Percentiles rank a stretch among this genome's conserved stretches.
Evolutionary conservation across 495 filamentous ascomycete species (phyloP).

Genomic region (Copromyces sp.): DNA sequence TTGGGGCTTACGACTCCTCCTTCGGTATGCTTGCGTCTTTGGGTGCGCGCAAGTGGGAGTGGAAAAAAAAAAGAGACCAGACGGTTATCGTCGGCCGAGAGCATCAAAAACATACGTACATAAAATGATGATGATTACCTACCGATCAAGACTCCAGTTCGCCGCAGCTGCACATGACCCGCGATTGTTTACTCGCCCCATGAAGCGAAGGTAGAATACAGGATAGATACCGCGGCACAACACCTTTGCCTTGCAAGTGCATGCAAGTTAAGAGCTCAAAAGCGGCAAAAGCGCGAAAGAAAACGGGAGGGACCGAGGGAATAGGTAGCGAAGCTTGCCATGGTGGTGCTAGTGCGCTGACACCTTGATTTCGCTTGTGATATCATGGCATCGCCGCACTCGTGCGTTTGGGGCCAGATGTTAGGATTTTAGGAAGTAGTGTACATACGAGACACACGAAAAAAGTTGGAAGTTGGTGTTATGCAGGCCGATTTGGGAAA

Average conservation of each 20-base stretch:
- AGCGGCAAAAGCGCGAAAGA: not conserved
- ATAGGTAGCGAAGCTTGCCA: not conserved
- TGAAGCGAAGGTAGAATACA: not conserved
- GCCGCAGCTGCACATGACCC: not conserved
- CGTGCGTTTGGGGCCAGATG: not conserved
- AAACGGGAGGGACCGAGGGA: not conserved
- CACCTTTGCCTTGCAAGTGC: not conserved
- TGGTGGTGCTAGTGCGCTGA: not conserved
- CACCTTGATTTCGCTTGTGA: conserved; percentile 7
- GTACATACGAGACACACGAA: not conserved
- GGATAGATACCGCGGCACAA: not conserved
- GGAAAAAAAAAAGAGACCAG: not conserved
- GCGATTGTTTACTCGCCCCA: not conserved
- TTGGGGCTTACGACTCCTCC: not conserved
- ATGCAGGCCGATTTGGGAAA: not conserved
- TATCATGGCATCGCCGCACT: conserved; percentile 1
- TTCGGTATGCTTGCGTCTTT: not conserved
- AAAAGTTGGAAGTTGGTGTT: not conserved
- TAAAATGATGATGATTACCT: not conserved
- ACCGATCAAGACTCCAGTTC: not conserved
- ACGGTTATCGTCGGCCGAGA: not conserved
- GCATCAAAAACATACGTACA: not conserved
- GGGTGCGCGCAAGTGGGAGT: not conserved
- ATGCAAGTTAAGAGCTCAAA: not conserved
- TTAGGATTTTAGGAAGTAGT: not conserved